A percentile compares a stretch with the other conserved stretches of the same genome.
Conservation (phyloP, 345 rosid species). For the Salix purpurea region DNA sequence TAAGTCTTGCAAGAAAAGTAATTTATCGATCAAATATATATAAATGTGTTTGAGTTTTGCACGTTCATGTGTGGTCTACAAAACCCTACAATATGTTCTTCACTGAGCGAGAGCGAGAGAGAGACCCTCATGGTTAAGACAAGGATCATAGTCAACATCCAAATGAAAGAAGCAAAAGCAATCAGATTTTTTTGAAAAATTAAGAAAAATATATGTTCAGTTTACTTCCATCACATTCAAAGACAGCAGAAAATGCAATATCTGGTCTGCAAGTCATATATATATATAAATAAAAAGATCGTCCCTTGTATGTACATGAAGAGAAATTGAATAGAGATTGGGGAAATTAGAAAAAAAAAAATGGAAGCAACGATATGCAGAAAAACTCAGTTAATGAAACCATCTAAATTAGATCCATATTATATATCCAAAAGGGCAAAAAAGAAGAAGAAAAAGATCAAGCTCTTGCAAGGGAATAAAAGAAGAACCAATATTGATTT, state of each 20-base stretch:
- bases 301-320: constrained; percentile 18
- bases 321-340: neutral
- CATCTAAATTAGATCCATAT: neutral
- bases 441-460: constrained; percentile 2
- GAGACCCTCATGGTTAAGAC: neutral
- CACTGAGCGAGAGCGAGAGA: neutral
- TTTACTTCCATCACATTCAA: neutral
- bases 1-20: constrained; percentile 38
- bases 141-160: neutral
- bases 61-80: constrained; percentile 32
- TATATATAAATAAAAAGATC: no score
- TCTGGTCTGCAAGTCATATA: neutral
- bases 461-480: neutral
- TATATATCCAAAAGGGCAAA: neutral
- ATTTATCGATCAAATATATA: constrained; percentile 5
- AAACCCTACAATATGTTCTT: constrained; percentile 8
- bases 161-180: neutral
- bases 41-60: neutral
- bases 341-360: neutral
- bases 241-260: neutral
- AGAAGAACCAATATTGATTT: constrained; percentile 1
- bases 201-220: no score
- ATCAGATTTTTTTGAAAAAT: neutral
- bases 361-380: neutral
- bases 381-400: neutral